Evolutionary conservation across 768 basidiomycete species (phyloP), one percentile per base, ranked within the genome.

Genomic region (Porphyrellus cyaneotinctus): DNA sequence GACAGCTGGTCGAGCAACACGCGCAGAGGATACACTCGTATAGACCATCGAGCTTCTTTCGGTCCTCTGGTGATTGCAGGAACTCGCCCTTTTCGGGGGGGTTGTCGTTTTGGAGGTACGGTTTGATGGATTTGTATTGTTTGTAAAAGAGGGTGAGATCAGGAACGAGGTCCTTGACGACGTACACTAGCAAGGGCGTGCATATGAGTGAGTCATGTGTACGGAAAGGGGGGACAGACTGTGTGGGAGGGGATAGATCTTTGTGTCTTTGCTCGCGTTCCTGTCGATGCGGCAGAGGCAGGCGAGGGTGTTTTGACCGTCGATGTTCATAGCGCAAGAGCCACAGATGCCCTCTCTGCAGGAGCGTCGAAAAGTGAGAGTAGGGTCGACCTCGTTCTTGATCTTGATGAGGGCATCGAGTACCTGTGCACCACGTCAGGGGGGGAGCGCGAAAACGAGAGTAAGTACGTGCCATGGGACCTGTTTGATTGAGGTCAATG

Each of bases 91-190:
- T 73, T 58, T 78, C 89, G 2, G 94, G 94, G 0, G 87, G 87
- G 70, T 89, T 91, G 70, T 93, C 88, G 72, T 93, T 94, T 78
- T 95, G 87, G 33, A 97, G 80, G 78, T 85, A 98, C 6, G 95
- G 95, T 70, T 99, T 86, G 71, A 99, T 95, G 17, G 94, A 95
- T 75, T 98, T 98, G 88, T 99, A 98, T 70, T 99, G 97, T 72
- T 98, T 97, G 85, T 94, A 95, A 82, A 95, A 95, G 58, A 83
- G 83, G 11, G 88, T 90, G 60, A 90, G 76, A 75, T 91, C 88
- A 18, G 90, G 91, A 3, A 99, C 95, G 64, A 99, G 86, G 74
- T 99, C 97, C 78, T 98, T 97, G 72, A 98, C 93, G 66, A 97
- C 81, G 74, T 95, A 97, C 95, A 97, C 95, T 95, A 68, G 6